Evolutionary conservation across 805 yeast genomes (phyloP), one percentile per base, ranked within the genome.

Genomic region (Candida lessepsii): DNA sequence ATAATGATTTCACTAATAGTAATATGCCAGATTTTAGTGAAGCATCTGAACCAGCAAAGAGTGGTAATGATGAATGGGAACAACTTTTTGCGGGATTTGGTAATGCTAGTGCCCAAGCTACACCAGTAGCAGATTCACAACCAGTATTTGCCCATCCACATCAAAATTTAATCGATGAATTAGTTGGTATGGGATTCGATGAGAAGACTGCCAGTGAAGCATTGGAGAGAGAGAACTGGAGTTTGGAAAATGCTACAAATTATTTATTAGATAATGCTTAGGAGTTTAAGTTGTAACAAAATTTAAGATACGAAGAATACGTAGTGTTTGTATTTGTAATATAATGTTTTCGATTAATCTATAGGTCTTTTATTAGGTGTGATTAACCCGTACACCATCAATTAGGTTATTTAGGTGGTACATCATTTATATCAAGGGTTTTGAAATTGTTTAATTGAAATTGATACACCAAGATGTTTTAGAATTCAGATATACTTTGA

Each of bases 21-120:
- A 59, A 43, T 19, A 45, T 49, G 45, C 51, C 53, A 9, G 47
- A 46, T 40, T 52, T 49, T 67, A 30, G 72, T 71, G 42, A 73
- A 67, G 21, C 13, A 29, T 26, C 35, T 26, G 24, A 19, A 10
- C 41, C 44, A 34, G 34, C 37, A 16, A 45, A 41, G 10, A 45
- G 61, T 54, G 44, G 65, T 21, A 75, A 71, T 39, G 95, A 87
- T 53, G 97, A 89, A 59, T 89, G 97, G 97, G 96, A 89, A 54
- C 90, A 87, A 63, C 74, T 89, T 18, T 89, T 89, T 66, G 91
- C 95, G 3, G 96, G 95, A 0, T 85, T 86, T 57, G 90, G 91
- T 13, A 83, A 83, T 45, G 39, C 32, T 9, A 29, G 40, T 15
- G 54, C 56, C 4, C 49, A 46, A 37, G 43, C 45, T 7, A 41